A percentile compares a stretch with the other conserved stretches of the same genome.
These are phyloP conservation scores for Dillenia turbinata DNA, from an alignment of 164 flowering plant genomes.

Conservation along the genomic window DNA sequence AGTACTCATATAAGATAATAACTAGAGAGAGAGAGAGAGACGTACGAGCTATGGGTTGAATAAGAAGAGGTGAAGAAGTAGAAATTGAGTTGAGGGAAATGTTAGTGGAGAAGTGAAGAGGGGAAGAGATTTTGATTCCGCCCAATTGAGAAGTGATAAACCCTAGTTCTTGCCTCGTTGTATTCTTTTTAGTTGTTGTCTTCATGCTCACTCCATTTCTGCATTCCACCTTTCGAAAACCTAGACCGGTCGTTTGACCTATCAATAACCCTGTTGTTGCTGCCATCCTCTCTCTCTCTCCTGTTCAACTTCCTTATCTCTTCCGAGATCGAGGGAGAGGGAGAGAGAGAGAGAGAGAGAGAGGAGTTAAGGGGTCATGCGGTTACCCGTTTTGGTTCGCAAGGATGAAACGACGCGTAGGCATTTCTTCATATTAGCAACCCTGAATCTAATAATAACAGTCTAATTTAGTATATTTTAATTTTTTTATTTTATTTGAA, in stretches of 20 bases:
- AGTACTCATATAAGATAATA: not conserved
- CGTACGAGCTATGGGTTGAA: not conserved
- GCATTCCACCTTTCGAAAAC: slow-evolving; percentile 8
- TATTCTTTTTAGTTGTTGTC: slow-evolving; percentile 2
- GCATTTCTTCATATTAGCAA: too few relatives aligned
- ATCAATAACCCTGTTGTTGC: slow-evolving; percentile 16
- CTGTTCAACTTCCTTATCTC: too few relatives aligned
- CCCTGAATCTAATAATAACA: too few relatives aligned
- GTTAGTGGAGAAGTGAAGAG: not conserved
- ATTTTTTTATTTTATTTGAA: too few relatives aligned
- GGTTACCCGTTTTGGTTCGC: too few relatives aligned
- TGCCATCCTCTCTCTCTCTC: not conserved
- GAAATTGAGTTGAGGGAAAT: not conserved
- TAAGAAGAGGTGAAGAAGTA: not conserved
- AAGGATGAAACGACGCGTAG: too few relatives aligned
- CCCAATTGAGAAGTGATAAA: slow-evolving; percentile 53
- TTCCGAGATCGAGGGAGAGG: too few relatives aligned
- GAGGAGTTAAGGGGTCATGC: too few relatives aligned
- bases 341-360: too few relatives aligned
- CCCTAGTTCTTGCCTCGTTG: slow-evolving; percentile 27
- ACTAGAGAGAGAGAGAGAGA: not conserved
- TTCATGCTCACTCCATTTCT: slow-evolving; percentile 7
- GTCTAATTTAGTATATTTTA: too few relatives aligned
- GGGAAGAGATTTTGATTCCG: slow-evolving; percentile 30
- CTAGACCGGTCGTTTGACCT: slow-evolving; percentile 9